Percentiles rank a stretch among this genome's conserved stretches.
phyloP scores from a whole-genome alignment of 1,284 basidiomycete genomes.

The Fomitopsis palustris region DNA sequence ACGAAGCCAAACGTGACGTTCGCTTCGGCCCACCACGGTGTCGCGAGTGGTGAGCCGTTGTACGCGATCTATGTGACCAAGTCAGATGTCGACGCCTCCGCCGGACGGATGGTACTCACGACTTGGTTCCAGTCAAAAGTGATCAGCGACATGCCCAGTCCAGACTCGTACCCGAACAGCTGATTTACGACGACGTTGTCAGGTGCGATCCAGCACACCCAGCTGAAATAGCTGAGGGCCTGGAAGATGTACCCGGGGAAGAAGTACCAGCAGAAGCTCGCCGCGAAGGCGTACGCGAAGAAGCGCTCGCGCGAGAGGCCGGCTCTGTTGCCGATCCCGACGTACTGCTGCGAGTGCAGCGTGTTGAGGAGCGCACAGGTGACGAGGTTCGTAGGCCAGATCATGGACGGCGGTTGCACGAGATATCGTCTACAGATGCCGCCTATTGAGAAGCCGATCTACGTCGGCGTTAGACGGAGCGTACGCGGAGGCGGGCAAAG shows the following conservation, averaged over 20 bases:
- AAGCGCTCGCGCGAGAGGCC: slow-evolving; percentile 47
- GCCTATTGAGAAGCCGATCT: slow-evolving; percentile 81
- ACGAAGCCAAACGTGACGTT: slow-evolving; percentile 30
- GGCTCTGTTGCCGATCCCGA: slow-evolving; percentile 58
- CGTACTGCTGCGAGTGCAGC: slow-evolving; percentile 59
- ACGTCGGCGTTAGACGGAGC: slow-evolving; percentile 21
- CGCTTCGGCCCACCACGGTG: slow-evolving; percentile 30
- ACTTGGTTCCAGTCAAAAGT: slow-evolving; percentile 40
- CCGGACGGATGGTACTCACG: not conserved
- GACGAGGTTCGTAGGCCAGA: slow-evolving; percentile 61
- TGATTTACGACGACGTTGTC: slow-evolving; percentile 71
- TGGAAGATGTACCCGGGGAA: slow-evolving; percentile 48
- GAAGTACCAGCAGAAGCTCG: slow-evolving; percentile 28
- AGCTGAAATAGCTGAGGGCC: slow-evolving; percentile 44
- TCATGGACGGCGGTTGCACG: slow-evolving; percentile 75
- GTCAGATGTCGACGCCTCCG: not conserved
- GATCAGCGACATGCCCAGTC: slow-evolving; percentile 69
- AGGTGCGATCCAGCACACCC: slow-evolving; percentile 62
- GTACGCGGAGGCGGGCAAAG: slow-evolving; percentile 33
- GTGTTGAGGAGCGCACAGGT: slow-evolving; percentile 83
- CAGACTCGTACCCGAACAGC: slow-evolving; percentile 74
- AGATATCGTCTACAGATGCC: slow-evolving; percentile 57
- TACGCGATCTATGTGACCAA: slow-evolving; percentile 20
- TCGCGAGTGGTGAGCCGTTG: slow-evolving; percentile 29
- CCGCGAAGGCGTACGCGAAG: slow-evolving; percentile 26